A percentile compares a stretch with the other conserved stretches of the same genome.
Conservation (phyloP, 768 basidiomycete species). For the Kondoa malvinella region DNA sequence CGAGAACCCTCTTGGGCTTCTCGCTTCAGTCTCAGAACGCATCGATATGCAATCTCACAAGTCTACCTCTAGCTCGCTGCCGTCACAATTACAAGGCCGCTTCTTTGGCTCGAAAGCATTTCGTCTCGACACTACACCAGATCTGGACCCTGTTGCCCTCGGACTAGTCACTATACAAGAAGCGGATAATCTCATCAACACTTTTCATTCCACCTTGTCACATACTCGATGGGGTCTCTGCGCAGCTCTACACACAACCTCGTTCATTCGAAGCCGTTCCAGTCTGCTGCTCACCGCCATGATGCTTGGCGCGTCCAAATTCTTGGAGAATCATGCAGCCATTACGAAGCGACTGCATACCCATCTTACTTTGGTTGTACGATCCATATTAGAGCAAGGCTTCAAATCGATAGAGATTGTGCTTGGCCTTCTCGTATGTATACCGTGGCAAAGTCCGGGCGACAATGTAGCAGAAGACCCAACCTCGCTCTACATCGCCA, state of each 20-base stretch:
- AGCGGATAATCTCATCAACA: background rate
- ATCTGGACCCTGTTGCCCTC: background rate
- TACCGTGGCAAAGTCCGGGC: background rate
- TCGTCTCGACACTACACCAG: background rate
- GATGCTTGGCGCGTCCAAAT: background rate
- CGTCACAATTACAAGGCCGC: background rate
- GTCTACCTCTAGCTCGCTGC: background rate
- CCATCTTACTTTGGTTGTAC: background rate
- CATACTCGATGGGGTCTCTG: background rate
- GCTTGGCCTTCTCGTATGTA: background rate
- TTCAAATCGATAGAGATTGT: background rate
- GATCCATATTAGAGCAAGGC: background rate
- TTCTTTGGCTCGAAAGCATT: background rate
- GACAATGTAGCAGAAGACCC: background rate
- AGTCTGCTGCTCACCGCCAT: background rate
- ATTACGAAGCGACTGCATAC: background rate
- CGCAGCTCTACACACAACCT: background rate
- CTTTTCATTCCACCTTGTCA: background rate
- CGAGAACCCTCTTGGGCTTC: background rate
- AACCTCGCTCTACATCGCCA: background rate
- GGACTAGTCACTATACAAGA: background rate
- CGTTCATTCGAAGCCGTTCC: background rate
- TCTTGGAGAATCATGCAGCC: background rate
- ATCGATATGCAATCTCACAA: background rate
- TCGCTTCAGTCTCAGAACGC: background rate